Evolutionary conservation across 192 early-diverging fungal genomes (phyloP).

Genomic region (Geranomyces variabilis): DNA sequence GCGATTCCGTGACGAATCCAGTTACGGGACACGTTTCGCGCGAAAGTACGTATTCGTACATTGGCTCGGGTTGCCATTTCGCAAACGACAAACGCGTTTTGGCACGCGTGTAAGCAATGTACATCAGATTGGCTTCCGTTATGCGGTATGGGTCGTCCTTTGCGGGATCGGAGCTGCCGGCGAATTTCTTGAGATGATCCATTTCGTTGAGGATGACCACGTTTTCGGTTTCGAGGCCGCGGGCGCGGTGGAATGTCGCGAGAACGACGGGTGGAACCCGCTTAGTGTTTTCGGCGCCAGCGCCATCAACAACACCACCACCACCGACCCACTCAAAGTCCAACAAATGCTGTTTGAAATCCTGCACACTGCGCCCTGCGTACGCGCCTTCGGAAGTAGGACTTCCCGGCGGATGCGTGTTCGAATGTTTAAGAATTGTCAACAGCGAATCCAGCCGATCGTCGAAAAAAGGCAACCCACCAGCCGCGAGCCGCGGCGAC

Average conservation of each 20-base stretch:
- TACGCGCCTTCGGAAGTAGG: neutral
- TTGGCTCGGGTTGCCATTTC: conserved; percentile 12
- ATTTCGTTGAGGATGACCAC: conserved; percentile 33
- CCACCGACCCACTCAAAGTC: neutral
- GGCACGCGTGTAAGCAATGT: conserved; percentile 35
- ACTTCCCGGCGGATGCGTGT: neutral
- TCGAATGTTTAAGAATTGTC: conserved; percentile 6
- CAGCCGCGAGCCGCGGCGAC: neutral
- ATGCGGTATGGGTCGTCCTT: neutral
- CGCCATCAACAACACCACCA: neutral
- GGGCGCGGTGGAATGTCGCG: conserved; percentile 30
- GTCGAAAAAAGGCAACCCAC: conserved; percentile 21
- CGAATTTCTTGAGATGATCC: conserved; percentile 17
- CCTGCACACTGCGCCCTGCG: conserved; percentile 4
- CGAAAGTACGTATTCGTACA: conserved; percentile 12
- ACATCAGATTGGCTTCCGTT: conserved; percentile 26
- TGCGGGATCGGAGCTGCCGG: neutral
- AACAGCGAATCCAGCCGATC: conserved; percentile 30
- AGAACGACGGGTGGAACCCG: conserved; percentile 18
- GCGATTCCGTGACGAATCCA: neutral
- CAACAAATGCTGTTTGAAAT: conserved; percentile 12
- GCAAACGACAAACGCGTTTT: conserved; percentile 10
- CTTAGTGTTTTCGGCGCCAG: neutral
- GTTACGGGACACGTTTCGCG: conserved; percentile 8
- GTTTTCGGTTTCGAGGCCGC: conserved; percentile 31